These are phyloP conservation scores for Berberis vulgaris DNA, from an alignment of 164 flowering plant genomes.

Conservation along the genomic window DNA sequence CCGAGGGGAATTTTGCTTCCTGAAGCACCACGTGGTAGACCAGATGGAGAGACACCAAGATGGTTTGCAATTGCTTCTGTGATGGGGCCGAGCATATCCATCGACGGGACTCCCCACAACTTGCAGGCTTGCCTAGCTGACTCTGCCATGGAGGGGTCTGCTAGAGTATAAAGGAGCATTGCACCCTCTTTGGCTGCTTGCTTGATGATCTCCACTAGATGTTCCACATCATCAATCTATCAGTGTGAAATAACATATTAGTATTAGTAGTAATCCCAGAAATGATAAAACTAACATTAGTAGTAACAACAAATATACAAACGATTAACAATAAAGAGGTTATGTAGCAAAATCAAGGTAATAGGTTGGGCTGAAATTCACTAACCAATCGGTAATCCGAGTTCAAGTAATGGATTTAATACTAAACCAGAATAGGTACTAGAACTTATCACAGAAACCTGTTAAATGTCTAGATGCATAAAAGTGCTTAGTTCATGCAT, in stretches of 20 bases:
- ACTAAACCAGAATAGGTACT: too few relatives aligned
- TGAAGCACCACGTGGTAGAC: constrained; percentile 80
- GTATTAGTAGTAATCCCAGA: not conserved
- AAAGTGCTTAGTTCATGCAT: too few relatives aligned
- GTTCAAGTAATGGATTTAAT: too few relatives aligned
- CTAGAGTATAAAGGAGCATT: constrained; percentile 73
- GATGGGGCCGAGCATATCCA: constrained; percentile 71
- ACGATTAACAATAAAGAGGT: too few relatives aligned
- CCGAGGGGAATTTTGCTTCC: constrained; percentile 43
- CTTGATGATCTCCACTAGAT: constrained; percentile 59
- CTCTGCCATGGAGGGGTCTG: constrained; percentile 78
- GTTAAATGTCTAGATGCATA: too few relatives aligned
- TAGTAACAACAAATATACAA: too few relatives aligned
- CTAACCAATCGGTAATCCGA: too few relatives aligned
- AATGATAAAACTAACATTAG: too few relatives aligned
- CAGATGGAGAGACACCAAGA: constrained; percentile 81
- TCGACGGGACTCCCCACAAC: constrained; percentile 66
- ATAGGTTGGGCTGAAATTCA: too few relatives aligned
- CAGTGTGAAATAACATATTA: not conserved
- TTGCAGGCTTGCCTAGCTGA: constrained; percentile 65
- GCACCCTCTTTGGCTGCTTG: constrained; percentile 93
- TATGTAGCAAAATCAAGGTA: too few relatives aligned
- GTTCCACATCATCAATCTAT: constrained; percentile 70
- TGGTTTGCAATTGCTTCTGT: constrained; percentile 65
- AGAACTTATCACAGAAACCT: too few relatives aligned